A percentile compares a stretch with the other conserved stretches of the same genome.
These are phyloP conservation scores for Leccinellum luteum DNA, from an alignment of 768 basidiomycete genomes.

Conservation along the genomic window DNA sequence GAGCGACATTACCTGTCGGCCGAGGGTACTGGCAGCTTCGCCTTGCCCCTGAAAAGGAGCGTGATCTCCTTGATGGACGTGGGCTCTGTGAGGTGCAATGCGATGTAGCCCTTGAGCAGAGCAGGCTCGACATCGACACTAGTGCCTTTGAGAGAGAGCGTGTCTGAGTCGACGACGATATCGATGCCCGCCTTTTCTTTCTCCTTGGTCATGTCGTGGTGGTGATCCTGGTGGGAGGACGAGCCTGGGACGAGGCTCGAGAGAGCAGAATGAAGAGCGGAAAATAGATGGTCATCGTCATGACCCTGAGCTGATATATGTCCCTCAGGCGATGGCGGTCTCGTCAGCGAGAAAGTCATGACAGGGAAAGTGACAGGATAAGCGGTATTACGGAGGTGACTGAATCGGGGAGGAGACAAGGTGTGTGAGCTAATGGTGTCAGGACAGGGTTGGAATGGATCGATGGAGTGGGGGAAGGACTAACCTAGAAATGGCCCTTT, in stretches of 20 bases:
- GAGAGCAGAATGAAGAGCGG: slow-evolving; percentile 40
- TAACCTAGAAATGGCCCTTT: background rate
- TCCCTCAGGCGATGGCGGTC: slow-evolving; percentile 27
- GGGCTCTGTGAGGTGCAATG: slow-evolving; percentile 75
- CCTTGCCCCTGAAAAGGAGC: slow-evolving; percentile 83
- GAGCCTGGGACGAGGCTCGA: slow-evolving; percentile 26
- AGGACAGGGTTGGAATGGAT: background rate
- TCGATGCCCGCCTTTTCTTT: slow-evolving; percentile 61
- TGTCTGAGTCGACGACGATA: slow-evolving; percentile 70
- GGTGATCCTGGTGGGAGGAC: slow-evolving; percentile 20
- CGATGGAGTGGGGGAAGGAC: background rate
- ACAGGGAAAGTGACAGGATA: slow-evolving; percentile 13
- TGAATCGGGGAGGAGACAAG: slow-evolving; percentile 1
- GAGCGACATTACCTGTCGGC: slow-evolving; percentile 55
- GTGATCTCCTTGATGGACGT: slow-evolving; percentile 84
- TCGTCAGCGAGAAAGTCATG: slow-evolving; percentile 36
- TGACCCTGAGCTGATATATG: slow-evolving; percentile 24
- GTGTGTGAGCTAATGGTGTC: background rate
- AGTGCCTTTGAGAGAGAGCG: slow-evolving; percentile 70
- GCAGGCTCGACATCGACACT: slow-evolving; percentile 84
- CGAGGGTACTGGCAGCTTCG: slow-evolving; percentile 57
- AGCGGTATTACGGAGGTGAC: slow-evolving; percentile 5
- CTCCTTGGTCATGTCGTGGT: slow-evolving; percentile 42
- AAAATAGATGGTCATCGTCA: slow-evolving; percentile 34
- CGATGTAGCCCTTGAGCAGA: slow-evolving; percentile 76